Evolutionary conservation across 306 rosid genomes (phyloP), one percentile per base, ranked within the genome.

Genomic region (cucumber (Cucumis sativus)): DNA sequence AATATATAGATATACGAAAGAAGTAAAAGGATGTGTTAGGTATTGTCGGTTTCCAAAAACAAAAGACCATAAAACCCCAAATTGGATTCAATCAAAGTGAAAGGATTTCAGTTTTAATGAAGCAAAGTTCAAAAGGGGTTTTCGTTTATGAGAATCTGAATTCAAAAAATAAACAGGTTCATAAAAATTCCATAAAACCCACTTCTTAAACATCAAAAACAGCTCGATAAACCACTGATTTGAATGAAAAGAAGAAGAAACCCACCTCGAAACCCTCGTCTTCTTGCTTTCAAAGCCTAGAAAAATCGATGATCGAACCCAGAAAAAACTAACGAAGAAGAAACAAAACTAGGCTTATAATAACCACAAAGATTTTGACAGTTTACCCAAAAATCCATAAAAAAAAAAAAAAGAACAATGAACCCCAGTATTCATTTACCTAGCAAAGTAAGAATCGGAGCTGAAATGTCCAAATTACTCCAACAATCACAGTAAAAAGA

Each of bases 351-450:
- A 71, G 25, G 20, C 28, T 39, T 11, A 45, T 35, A 10, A 21
- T 14, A 13, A 74, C 77, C 72, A 70, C 79, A 69, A 82, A 74
- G 86, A 79, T 73, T 78, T 76, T 77, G 97, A 87, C 93, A 76
- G 83, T 74, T 83, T 79, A 88, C 80, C 90, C 81, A 79, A 82
- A 84, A 82, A 82, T 35, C 84, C 81, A 58, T 49, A 68, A 78
- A 23, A 25, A 23, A 25, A 10, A 65, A 68, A 78, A 23, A 25
- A 23, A 25, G 5, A 65, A 66, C 79, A 81, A 87, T 68, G 77
- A 86, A 75, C 84, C 82, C 84, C 93, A 81, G 60, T 28, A 49
- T 30, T 52, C 18, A 8, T 17, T 17, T 80, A 79, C 60, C 82
- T 80, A 83, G 88, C 77, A 73, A 80, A 61, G 72, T n/a, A 68